Evolutionary conservation across 192 early-diverging fungal species (phyloP).

Genomic region (Phycomyces nitens): DNA sequence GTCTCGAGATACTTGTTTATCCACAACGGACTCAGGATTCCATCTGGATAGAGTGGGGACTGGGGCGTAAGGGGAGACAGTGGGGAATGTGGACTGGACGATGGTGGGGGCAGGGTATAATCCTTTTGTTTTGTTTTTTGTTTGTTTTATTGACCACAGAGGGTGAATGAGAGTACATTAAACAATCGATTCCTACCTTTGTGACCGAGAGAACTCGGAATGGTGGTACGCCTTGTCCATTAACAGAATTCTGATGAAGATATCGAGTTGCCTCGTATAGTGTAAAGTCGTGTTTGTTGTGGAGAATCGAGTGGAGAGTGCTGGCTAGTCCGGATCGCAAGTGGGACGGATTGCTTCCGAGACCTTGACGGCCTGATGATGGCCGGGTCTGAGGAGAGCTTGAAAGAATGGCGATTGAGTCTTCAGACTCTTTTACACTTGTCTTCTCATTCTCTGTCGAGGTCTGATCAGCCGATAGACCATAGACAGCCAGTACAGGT

Average conservation of each 20-base stretch:
- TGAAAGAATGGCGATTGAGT: background rate
- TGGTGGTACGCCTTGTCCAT: slow-evolving; percentile 29
- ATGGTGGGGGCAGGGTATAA: slow-evolving; percentile 17
- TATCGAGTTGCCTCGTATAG: slow-evolving; percentile 22
- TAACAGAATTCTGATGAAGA: background rate
- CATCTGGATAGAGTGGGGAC: slow-evolving; percentile 81
- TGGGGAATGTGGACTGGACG: slow-evolving; percentile 44
- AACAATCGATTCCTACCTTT: slow-evolving; percentile 28
- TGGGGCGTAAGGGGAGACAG: slow-evolving; percentile 64
- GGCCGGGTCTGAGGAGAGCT: background rate
- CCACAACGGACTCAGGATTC: slow-evolving; percentile 74
- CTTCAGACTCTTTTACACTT: background rate
- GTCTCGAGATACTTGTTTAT: slow-evolving; percentile 58
- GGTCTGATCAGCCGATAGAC: slow-evolving; percentile 22
- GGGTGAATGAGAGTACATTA: background rate
- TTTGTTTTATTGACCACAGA: slow-evolving; percentile 1
- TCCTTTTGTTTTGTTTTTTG: background rate
- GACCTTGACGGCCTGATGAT: background rate
- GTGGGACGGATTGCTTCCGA: background rate
- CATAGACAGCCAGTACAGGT: slow-evolving; percentile 51
- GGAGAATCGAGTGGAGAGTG: slow-evolving; percentile 17
- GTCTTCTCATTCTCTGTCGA: background rate
- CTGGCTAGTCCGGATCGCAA: slow-evolving; percentile 10
- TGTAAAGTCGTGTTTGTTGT: slow-evolving; percentile 25
- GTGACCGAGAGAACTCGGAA: slow-evolving; percentile 30